Evolutionary conservation across 768 basidiomycete genomes (phyloP), one percentile per base, ranked within the genome.

Genomic region (Rhodotorula taiwanensis): DNA sequence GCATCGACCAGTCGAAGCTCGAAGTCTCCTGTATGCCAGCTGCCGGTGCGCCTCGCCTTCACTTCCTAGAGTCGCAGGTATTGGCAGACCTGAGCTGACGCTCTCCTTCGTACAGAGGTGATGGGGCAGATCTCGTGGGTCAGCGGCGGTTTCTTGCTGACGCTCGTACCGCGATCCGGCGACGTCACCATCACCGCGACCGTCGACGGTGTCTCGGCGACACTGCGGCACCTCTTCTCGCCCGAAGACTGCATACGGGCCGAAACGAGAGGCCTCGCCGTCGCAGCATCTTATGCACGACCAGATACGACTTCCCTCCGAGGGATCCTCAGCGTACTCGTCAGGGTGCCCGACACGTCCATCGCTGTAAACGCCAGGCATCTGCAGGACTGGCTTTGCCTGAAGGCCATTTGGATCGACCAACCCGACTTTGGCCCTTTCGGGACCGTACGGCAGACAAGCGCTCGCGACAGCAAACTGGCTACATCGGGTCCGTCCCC

Each of bases 331-430:
- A 90, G 89, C 0, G 75, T 89, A 44, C 81, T 87, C 11, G 73
- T 92, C n/a, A 89, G 90, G 49, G 27, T 70, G 2, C 51, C 69
- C 13, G 66, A 57, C 43, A 39, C 97, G 57, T 79, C 84, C 6
- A 88, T 87, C 0, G 84, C 80, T 10, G 81, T 93, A 44, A 83
- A 85, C 27, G 86, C 97, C 72, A 88, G 88, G 7, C 84, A 91
- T 18, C 76, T 95, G 4, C 91, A 93, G 75, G 92, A 95, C 73
- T 84, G 93, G 56, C 80, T 97, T 25, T 92, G 89, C 75, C 90
- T 94, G 81, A 93, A 93, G 75, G 90, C 91, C 9, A 89, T 94
- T 18, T 94, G 91, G 89, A 75, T 94, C 50, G 90, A 93, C 72
- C 84, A 84, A 42, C 88, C 93, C 31, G 88, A 89, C 1, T 77